phyloP scores from a whole-genome alignment of 1,139 yeast genomes.

The Zygosaccharomyces pseudobailii region DNA sequence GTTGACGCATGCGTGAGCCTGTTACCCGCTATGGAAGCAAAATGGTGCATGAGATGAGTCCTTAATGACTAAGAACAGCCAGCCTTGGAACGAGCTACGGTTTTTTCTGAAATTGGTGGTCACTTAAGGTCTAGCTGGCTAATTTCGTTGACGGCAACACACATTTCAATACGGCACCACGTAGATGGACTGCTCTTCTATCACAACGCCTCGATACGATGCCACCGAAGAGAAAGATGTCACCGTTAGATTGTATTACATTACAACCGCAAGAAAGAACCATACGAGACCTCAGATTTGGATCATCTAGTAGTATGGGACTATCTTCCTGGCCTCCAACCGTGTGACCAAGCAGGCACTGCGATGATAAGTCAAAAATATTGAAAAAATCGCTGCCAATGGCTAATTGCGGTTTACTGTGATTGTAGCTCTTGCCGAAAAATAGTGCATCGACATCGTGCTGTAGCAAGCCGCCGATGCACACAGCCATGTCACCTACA shows the following conservation, averaged over 20 bases:
- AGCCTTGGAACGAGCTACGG: not conserved
- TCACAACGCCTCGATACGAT: slow-evolving; percentile 13
- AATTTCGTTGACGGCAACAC: slow-evolving; percentile 24
- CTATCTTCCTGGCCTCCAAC: slow-evolving; percentile 3
- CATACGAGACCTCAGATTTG: slow-evolving; percentile 6
- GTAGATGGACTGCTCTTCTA: slow-evolving; percentile 15
- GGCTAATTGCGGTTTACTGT: slow-evolving; percentile 7
- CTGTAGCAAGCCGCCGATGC: slow-evolving; percentile 29
- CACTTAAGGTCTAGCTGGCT: slow-evolving; percentile 7
- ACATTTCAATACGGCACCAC: slow-evolving; percentile 26
- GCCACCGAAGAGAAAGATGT: slow-evolving; percentile 25
- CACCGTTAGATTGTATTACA: slow-evolving; percentile 22
- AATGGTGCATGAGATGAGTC: not conserved
- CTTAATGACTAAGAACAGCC: slow-evolving; percentile 4
- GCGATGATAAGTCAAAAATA: slow-evolving; percentile 23
- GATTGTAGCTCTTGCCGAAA: slow-evolving; percentile 1
- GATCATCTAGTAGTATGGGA: slow-evolving; percentile 2
- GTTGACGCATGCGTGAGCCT: not conserved
- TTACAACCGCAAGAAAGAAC: slow-evolving; percentile 16
- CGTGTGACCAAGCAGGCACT: slow-evolving; percentile 18
- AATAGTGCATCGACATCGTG: slow-evolving; percentile 21
- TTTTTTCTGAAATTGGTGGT: not conserved
- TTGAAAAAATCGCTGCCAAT: slow-evolving; percentile 18
- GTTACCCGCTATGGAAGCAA: not conserved
- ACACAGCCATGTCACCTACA: slow-evolving; percentile 22